Evolutionary conservation across 148 eudicot species (phyloP).

Genomic region (Camellia sinensis): DNA sequence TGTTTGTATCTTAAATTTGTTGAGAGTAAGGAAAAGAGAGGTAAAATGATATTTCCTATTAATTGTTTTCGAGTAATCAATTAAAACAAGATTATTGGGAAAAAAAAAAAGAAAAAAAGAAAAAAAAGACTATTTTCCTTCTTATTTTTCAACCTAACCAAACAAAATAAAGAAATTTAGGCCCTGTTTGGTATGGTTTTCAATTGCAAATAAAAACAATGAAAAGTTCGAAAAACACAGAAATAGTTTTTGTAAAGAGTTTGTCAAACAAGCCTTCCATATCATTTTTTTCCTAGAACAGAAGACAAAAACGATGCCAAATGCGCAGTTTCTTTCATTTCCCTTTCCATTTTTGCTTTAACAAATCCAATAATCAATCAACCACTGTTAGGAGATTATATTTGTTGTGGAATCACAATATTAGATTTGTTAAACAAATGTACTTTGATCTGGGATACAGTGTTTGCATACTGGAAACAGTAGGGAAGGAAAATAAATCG

Average conservation of each 20-base stretch:
- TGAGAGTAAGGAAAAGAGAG: not conserved
- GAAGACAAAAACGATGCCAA: too few species aligned
- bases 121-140: too few species aligned
- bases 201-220: too few species aligned
- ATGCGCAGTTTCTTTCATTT: not conserved
- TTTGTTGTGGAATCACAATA: not conserved
- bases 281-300: not conserved
- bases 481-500: not conserved
- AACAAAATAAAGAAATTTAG: not conserved
- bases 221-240: too few species aligned
- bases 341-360: not conserved
- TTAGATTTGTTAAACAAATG: not conserved
- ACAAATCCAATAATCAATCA: not conserved
- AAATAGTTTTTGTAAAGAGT: too few species aligned
- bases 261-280: not conserved
- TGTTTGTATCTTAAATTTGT: not conserved
- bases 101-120: too few species aligned
- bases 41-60: not conserved
- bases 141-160: not conserved
- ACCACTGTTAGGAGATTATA: not conserved
- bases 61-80: not conserved
- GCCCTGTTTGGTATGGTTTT: too few species aligned
- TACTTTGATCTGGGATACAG: not conserved
- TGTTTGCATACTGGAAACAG: not conserved
- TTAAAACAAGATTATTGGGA: too few species aligned